A percentile compares a stretch with the other conserved stretches of the same genome.
Evolutionary conservation across 108 stramenopile genomes (phyloP).

Genomic region (Pseudonitzschia multistriata): DNA sequence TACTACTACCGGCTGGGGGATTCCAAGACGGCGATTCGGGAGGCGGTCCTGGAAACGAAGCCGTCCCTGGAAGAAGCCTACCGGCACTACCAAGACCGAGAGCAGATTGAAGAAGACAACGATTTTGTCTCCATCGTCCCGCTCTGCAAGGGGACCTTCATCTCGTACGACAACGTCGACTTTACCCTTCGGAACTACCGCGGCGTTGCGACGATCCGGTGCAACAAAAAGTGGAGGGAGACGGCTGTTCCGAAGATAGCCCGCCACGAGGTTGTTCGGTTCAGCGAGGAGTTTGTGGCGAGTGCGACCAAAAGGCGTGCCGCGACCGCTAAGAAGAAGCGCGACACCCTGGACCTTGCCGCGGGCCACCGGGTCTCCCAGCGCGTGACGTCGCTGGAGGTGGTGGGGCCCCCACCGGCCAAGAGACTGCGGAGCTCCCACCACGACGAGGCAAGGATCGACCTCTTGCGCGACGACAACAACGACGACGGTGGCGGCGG

Average conservation of each 20-base stretch:
- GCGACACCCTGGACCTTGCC: too few species aligned
- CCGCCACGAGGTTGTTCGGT: neutral
- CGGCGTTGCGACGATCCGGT: neutral
- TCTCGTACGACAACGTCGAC: slow-evolving; percentile 1
- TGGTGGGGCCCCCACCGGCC: neutral
- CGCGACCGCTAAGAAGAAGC: too few species aligned
- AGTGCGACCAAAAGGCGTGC: too few species aligned
- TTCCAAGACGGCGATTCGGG: slow-evolving; percentile 13
- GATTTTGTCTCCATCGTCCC: neutral
- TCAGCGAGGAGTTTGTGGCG: neutral
- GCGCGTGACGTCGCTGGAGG: too few species aligned
- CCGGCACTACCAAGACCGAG: neutral
- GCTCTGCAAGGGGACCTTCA: slow-evolving; percentile 10
- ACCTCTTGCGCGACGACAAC: neutral
- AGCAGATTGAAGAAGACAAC: neutral
- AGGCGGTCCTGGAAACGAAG: slow-evolving; percentile 3
- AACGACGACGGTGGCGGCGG: neutral
- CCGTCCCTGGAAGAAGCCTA: neutral
- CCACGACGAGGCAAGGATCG: neutral
- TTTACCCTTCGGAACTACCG: neutral
- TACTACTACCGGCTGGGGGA: neutral
- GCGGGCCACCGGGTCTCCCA: too few species aligned
- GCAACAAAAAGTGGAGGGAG: neutral
- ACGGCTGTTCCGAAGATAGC: neutral
- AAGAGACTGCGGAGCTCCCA: neutral